These are phyloP conservation scores for Caryopteris hybrid DNA, from an alignment of 305 asterid species.

Conservation along the genomic window DNA sequence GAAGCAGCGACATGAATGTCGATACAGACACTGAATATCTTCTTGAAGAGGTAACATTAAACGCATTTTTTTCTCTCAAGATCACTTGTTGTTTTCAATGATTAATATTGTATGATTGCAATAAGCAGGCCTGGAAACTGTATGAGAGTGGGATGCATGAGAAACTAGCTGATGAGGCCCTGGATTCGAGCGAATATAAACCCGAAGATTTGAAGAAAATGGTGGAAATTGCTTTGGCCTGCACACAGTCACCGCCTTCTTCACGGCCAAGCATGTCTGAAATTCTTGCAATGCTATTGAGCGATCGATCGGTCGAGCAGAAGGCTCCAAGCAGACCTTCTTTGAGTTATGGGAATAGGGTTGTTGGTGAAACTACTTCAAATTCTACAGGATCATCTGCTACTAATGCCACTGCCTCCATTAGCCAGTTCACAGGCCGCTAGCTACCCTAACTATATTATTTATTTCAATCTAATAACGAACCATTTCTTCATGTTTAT, in stretches of 20 bases:
- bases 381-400: conserved; percentile 25
- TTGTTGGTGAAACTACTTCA: conserved; percentile 6
- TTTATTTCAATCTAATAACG: too few relatives aligned
- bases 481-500: too few relatives aligned
- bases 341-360: conserved; percentile 15
- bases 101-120: neutral
- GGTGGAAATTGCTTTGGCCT: conserved; percentile 50
- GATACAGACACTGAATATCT: conserved; percentile 59
- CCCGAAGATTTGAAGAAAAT: conserved; percentile 53
- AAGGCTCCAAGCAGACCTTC: conserved; percentile 31
- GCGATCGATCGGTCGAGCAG: conserved; percentile 22
- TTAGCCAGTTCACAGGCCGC: conserved; percentile 42
- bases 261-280: conserved; percentile 69
- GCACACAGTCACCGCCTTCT: conserved; percentile 63
- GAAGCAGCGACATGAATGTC: conserved; percentile 36
- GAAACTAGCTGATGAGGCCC: conserved; percentile 45
- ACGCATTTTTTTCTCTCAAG: neutral
- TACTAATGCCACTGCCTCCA: conserved; percentile 45
- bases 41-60: conserved; percentile 74
- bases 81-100: too few relatives aligned
- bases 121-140: conserved; percentile 55
- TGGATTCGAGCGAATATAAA: conserved; percentile 37
- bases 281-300: conserved; percentile 47
- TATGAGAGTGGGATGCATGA: conserved; percentile 41
- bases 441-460: conserved; percentile 15